These are phyloP conservation scores for Colletotrichum tropicicola DNA, from an alignment of 2,329 filamentous ascomycete species.

Conservation along the genomic window DNA sequence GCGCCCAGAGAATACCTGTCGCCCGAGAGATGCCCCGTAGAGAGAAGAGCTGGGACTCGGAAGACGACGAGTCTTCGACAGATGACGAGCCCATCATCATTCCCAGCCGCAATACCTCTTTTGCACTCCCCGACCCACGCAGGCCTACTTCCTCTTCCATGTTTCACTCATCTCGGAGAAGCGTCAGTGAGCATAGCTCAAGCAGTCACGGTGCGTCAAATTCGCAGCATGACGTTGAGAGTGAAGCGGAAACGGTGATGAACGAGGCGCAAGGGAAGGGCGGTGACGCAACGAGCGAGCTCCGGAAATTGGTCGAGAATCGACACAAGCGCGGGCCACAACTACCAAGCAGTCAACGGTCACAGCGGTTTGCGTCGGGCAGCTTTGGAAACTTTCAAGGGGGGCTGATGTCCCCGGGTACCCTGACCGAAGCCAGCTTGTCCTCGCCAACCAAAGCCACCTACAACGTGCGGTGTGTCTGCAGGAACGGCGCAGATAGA, in stretches of 20 bases:
- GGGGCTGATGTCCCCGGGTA: slow-evolving; percentile 59
- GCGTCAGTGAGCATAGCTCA: slow-evolving; percentile 59
- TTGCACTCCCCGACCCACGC: slow-evolving; percentile 63
- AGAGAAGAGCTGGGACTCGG: slow-evolving; percentile 52
- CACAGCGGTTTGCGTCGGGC: slow-evolving; percentile 38
- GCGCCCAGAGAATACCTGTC: slow-evolving; percentile 13
- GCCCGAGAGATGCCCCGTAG: slow-evolving; percentile 38
- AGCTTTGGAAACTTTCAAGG: slow-evolving; percentile 41
- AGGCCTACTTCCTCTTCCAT: slow-evolving; percentile 57
- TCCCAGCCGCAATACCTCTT: slow-evolving; percentile 67
- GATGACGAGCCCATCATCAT: slow-evolving; percentile 74
- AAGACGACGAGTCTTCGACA: slow-evolving; percentile 64
- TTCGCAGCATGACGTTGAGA: slow-evolving; percentile 54
- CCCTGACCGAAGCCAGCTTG: slow-evolving; percentile 57
- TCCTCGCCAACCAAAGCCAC: slow-evolving; percentile 54
- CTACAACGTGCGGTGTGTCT: slow-evolving; percentile 65
- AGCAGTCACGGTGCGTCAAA: slow-evolving; percentile 45
- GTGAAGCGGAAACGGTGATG: slow-evolving; percentile 67
- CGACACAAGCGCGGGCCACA: slow-evolving; percentile 51
- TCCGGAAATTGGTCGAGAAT: slow-evolving; percentile 65
- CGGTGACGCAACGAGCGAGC: slow-evolving; percentile 68
- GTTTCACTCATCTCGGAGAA: slow-evolving; percentile 56
- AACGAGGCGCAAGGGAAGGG: slow-evolving; percentile 53
- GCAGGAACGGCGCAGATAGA: slow-evolving; percentile 51
- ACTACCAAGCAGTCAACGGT: slow-evolving; percentile 32